Evolutionary conservation across 345 rosid genomes (phyloP).

Genomic region (Acer campestre): DNA sequence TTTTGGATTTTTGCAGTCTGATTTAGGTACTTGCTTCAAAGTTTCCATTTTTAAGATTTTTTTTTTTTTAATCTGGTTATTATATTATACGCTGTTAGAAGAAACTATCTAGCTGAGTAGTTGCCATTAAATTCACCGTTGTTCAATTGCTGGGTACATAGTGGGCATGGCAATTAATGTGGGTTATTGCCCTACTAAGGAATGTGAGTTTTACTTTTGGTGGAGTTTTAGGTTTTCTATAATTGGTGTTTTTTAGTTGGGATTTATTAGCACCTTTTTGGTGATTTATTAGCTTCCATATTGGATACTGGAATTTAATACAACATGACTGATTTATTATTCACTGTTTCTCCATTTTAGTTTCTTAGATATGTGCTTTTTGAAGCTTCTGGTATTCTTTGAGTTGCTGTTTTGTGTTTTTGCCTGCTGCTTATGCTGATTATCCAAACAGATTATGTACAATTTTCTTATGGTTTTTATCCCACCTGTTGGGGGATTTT

Average conservation of each 20-base stretch:
- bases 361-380: neutral
- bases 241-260: neutral
- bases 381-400: neutral
- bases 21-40: constrained; percentile 37
- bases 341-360: constrained; percentile 7
- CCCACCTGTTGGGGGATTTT: constrained; percentile 10
- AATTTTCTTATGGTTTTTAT: neutral
- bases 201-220: neutral
- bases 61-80: neutral
- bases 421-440: neutral
- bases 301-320: constrained; percentile 9
- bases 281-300: constrained; percentile 20
- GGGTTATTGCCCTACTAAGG: neutral
- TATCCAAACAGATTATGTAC: neutral
- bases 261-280: neutral
- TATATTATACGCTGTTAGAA: neutral
- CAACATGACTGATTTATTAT: neutral
- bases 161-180: constrained; percentile 15
- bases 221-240: neutral
- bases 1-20: constrained; percentile 25
- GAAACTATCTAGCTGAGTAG: constrained; percentile 8
- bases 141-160: neutral
- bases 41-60: constrained; percentile 15
- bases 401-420: neutral
- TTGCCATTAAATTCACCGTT: neutral